Evolutionary conservation across 768 basidiomycete species (phyloP).

Genomic region (Cyathus striatus): DNA sequence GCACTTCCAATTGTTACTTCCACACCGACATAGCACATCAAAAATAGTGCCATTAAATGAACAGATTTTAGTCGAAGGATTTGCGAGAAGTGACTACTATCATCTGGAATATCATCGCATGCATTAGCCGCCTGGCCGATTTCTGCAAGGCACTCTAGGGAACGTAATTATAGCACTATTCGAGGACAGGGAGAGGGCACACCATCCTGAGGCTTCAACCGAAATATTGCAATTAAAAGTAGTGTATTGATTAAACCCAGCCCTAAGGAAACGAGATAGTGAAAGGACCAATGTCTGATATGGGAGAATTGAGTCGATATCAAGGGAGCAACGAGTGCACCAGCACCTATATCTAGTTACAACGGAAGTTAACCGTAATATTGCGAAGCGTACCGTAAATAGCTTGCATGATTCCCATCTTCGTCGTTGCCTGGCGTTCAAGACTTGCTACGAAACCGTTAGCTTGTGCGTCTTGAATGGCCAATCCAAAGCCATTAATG

Average conservation of each 20-base stretch:
- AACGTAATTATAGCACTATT: no score
- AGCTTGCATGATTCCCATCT: slow-evolving; percentile 50
- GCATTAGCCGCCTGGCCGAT: slow-evolving; percentile 12
- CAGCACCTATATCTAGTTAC: slow-evolving; percentile 27
- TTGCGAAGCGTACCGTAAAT: slow-evolving; percentile 35
- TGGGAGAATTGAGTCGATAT: slow-evolving; percentile 62
- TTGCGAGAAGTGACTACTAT: slow-evolving; percentile 35
- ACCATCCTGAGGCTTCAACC: slow-evolving; percentile 23
- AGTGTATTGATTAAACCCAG: no score
- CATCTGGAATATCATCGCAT: neutral
- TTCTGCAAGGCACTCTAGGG: slow-evolving; percentile 13
- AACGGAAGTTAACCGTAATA: no score
- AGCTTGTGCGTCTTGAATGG: slow-evolving; percentile 43
- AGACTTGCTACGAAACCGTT: slow-evolving; percentile 50
- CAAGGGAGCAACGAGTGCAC: slow-evolving; percentile 53
- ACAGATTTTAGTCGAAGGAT: slow-evolving; percentile 36
- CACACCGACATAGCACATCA: slow-evolving; percentile 43
- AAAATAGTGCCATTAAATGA: slow-evolving; percentile 40
- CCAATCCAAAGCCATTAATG: slow-evolving; percentile 44
- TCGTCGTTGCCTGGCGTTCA: slow-evolving; percentile 33
- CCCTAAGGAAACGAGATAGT: slow-evolving; percentile 59
- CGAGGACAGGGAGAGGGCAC: no score
- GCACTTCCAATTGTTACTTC: slow-evolving; percentile 49
- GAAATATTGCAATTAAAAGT: slow-evolving; percentile 23
- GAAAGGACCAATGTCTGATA: slow-evolving; percentile 49